phyloP scores from a whole-genome alignment of 1,284 basidiomycete species.

The Leccinum griseonigrum region DNA sequence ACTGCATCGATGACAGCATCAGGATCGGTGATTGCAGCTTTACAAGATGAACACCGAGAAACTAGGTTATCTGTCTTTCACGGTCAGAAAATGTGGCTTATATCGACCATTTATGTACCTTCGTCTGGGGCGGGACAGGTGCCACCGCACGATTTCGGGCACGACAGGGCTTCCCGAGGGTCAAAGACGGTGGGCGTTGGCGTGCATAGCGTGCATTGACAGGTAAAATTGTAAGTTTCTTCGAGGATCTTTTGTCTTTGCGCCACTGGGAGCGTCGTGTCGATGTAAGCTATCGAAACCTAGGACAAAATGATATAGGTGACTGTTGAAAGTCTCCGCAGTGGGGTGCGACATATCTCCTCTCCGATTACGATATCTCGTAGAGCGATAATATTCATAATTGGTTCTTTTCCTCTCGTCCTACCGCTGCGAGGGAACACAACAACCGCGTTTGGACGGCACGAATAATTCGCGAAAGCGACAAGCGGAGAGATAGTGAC shows the following conservation, averaged over 20 bases:
- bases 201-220: constrained; percentile 65
- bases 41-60: constrained; percentile 62
- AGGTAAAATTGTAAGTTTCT: constrained; percentile 81
- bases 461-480: constrained; percentile 90
- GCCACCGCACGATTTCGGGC: constrained; percentile 64
- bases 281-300: constrained; percentile 80
- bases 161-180: constrained; percentile 66
- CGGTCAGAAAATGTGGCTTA: constrained; percentile 1
- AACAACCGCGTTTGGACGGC: constrained; percentile 85
- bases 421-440: constrained; percentile 71
- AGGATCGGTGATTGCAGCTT: constrained; percentile 42
- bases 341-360: constrained; percentile 52
- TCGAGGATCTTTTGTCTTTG: constrained; percentile 58
- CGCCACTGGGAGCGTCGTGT: constrained; percentile 66
- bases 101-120: constrained; percentile 40
- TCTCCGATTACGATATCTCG: constrained; percentile 60
- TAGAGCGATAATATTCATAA: constrained; percentile 73
- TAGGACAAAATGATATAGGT: constrained; percentile 20
- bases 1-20: constrained; percentile 42
- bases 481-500: constrained; percentile 74
- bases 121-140: constrained; percentile 54
- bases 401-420: constrained; percentile 46
- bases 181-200: constrained; percentile 43
- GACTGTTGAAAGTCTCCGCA: constrained; percentile 1
- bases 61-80: constrained; percentile 40